Evolutionary conservation across 441 rosid species (phyloP).

Genomic region (Erysimum cheiri): DNA sequence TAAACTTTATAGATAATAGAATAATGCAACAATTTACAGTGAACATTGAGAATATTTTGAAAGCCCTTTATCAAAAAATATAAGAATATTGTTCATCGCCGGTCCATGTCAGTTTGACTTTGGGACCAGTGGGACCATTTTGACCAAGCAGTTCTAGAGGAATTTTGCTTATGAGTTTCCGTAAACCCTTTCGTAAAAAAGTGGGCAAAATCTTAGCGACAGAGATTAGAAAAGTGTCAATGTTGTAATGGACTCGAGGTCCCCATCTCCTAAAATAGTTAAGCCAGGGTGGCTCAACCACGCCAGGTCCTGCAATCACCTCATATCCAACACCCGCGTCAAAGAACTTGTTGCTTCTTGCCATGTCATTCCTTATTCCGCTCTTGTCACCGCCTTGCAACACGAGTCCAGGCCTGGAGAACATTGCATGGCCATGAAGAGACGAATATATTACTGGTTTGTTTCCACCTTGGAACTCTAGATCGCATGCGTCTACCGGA

Average conservation of each 20-base stretch:
- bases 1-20: not conserved
- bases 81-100: conserved; percentile 54
- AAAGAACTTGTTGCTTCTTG: conserved; percentile 53
- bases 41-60: not conserved
- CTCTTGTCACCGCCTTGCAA: conserved; percentile 59
- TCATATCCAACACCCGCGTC: conserved; percentile 60
- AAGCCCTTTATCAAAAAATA: not conserved
- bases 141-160: conserved; percentile 65
- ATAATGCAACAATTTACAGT: not conserved
- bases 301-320: conserved; percentile 45
- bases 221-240: conserved; percentile 47
- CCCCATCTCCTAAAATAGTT: conserved; percentile 80
- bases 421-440: conserved; percentile 77
- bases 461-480: conserved; percentile 62
- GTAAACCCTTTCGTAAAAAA: conserved; percentile 52
- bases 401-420: conserved; percentile 58
- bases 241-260: conserved; percentile 56
- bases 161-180: conserved; percentile 51
- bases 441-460: conserved; percentile 66
- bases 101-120: conserved; percentile 60
- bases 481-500: conserved; percentile 59
- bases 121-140: conserved; percentile 92
- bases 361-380: conserved; percentile 77
- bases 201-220: conserved; percentile 56
- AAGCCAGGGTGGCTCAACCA: conserved; percentile 68